A percentile compares a stretch with the other conserved stretches of the same genome.
Conservation (phyloP, 2,329 filamentous ascomycete genomes). For the Colletotrichum tropicicola region DNA sequence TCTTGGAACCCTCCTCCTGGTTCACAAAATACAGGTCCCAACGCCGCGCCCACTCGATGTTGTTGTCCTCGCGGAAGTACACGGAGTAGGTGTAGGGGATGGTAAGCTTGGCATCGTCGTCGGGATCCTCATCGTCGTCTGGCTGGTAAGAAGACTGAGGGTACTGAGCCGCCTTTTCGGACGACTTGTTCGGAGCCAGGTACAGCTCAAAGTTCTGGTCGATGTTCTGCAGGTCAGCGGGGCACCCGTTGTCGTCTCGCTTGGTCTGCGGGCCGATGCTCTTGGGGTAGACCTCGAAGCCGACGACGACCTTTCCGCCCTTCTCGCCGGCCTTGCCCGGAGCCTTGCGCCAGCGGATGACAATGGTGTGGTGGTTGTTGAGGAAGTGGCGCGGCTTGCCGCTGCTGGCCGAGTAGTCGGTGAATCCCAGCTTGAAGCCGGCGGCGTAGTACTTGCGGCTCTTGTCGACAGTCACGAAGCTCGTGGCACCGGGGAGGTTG, state of each 20-base stretch:
- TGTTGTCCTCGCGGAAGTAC: slow-evolving; percentile 85
- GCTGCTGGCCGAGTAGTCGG: slow-evolving; percentile 68
- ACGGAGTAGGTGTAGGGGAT: slow-evolving; percentile 91
- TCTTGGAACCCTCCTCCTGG: slow-evolving; percentile 81
- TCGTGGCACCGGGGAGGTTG: slow-evolving; percentile 88
- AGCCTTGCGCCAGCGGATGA: slow-evolving; percentile 80
- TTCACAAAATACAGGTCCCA: slow-evolving; percentile 94
- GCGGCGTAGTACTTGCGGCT: slow-evolving; percentile 87
- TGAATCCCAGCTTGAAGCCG: slow-evolving; percentile 88
- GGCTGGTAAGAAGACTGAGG: slow-evolving; percentile 68
- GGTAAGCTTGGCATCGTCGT: slow-evolving; percentile 72
- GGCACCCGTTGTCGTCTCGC: slow-evolving; percentile 73
- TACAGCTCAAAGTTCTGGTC: slow-evolving; percentile 74
- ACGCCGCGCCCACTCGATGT: slow-evolving; percentile 82
- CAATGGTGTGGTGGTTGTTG: slow-evolving; percentile 89
- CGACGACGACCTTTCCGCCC: slow-evolving; percentile 83
- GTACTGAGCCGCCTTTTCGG: slow-evolving; percentile 55
- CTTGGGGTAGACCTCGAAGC: slow-evolving; percentile 91
- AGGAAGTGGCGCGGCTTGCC: slow-evolving; percentile 75
- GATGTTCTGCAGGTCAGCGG: slow-evolving; percentile 69
- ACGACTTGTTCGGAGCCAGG: slow-evolving; percentile 70
- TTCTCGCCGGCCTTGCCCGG: slow-evolving; percentile 73
- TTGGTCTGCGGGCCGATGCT: slow-evolving; percentile 72
- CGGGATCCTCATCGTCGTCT: slow-evolving; percentile 63
- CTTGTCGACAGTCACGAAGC: slow-evolving; percentile 87